phyloP scores from a whole-genome alignment of 371 early-diverging fungal species.

The Syncephalis plumigaleata region DNA sequence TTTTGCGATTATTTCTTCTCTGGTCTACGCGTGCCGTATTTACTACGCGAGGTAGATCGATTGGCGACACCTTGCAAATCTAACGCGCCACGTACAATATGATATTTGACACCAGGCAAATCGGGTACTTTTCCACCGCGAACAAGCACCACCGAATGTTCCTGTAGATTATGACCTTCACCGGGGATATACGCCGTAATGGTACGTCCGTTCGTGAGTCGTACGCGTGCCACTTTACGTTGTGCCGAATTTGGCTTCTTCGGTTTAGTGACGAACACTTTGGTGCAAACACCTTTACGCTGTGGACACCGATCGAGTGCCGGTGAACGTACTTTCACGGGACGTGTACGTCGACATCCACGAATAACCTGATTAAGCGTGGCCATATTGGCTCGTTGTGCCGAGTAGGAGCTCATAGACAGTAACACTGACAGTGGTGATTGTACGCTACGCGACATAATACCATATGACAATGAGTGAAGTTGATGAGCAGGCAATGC shows the following conservation, averaged over 20 bases:
- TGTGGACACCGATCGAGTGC: slow-evolving; percentile 78
- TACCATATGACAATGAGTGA: too few species aligned
- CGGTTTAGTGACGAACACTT: slow-evolving; percentile 86
- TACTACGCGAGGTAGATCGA: slow-evolving; percentile 68
- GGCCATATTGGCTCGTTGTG: slow-evolving; percentile 32
- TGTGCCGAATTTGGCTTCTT: slow-evolving; percentile 89
- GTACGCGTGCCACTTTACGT: slow-evolving; percentile 73
- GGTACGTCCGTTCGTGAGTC: slow-evolving; percentile 71
- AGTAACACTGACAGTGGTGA: too few species aligned
- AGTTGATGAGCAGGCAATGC: too few species aligned
- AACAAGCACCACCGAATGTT: slow-evolving; percentile 90
- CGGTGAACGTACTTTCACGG: slow-evolving; percentile 57
- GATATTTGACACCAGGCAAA: slow-evolving; percentile 95
- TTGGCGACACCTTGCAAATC: slow-evolving; percentile 90
- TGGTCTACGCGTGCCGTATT: slow-evolving; percentile 86
- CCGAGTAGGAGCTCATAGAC: too few species aligned
- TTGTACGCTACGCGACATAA: too few species aligned
- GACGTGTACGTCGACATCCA: slow-evolving; percentile 56
- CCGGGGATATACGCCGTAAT: slow-evolving; percentile 93
- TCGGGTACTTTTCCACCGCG: slow-evolving; percentile 81
- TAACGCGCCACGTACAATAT: slow-evolving; percentile 79
- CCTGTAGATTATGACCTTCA: slow-evolving; percentile 95
- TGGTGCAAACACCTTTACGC: slow-evolving; percentile 85
- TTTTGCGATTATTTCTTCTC: slow-evolving; percentile 3
- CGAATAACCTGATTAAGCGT: slow-evolving; percentile 91